Conservation (phyloP, 2,329 filamentous ascomycete genomes). For the Atkinsonella texensis region DNA sequence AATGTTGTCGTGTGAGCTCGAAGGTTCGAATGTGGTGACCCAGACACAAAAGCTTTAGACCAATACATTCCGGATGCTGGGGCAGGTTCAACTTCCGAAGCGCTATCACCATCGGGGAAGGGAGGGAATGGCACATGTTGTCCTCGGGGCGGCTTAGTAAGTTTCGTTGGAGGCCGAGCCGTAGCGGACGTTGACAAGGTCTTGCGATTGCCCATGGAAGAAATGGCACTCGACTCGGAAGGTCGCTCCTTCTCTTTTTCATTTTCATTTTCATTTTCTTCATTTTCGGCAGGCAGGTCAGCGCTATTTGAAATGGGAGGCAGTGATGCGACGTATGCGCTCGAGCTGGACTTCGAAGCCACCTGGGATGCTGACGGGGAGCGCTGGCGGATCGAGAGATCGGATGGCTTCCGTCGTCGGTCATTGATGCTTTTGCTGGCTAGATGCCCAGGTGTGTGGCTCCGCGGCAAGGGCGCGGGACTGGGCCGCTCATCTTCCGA, state of each 20-base stretch:
- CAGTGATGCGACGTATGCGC: slow-evolving; percentile 12
- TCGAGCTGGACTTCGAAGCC: slow-evolving; percentile 16
- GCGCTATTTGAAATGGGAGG: slow-evolving; percentile 14
- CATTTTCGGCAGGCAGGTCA: slow-evolving; percentile 16
- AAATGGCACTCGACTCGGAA: background rate
- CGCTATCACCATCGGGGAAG: slow-evolving; percentile 42
- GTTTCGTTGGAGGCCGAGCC: slow-evolving; percentile 7
- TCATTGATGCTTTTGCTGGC: slow-evolving; percentile 42
- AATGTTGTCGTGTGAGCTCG: slow-evolving; percentile 57
- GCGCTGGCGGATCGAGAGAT: slow-evolving; percentile 41
- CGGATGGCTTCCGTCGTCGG: slow-evolving; percentile 36
- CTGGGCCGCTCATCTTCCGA: slow-evolving; percentile 23
- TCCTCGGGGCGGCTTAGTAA: slow-evolving; percentile 21
- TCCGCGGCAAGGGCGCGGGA: slow-evolving; percentile 34
- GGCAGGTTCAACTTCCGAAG: slow-evolving; percentile 47
- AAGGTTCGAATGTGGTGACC: slow-evolving; percentile 46
- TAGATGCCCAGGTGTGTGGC: slow-evolving; percentile 51
- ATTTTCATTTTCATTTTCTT: slow-evolving; percentile 20
- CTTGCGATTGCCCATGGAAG: slow-evolving; percentile 18
- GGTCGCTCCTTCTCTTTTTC: slow-evolving; percentile 17
- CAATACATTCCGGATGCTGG: slow-evolving; percentile 64
- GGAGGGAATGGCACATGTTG: slow-evolving; percentile 41
- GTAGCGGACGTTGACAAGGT: slow-evolving; percentile 9
- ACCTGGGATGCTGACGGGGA: slow-evolving; percentile 36
- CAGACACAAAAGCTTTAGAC: slow-evolving; percentile 53